These are phyloP conservation scores for Penicillium sp. DNA, from an alignment of 2,329 filamentous ascomycete species.

Conservation along the genomic window DNA sequence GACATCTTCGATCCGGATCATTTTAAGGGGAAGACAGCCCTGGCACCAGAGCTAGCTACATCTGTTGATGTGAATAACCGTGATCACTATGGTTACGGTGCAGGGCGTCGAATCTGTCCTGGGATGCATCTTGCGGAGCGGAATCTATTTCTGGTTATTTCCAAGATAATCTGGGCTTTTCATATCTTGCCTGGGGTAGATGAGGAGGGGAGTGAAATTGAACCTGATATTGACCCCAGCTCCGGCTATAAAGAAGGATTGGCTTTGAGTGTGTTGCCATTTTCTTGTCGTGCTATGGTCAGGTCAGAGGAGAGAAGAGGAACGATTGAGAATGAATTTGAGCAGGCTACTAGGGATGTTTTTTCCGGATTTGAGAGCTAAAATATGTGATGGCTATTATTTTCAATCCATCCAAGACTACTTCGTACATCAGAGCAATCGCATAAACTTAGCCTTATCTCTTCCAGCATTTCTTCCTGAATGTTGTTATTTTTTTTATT, in stretches of 20 bases:
- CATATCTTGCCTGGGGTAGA: constrained; percentile 6
- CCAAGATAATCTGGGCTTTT: constrained; percentile 38
- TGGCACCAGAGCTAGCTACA: background rate
- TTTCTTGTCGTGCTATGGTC: background rate
- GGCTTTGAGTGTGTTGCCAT: background rate
- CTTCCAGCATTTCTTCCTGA: too few species aligned
- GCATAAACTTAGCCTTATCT: too few species aligned
- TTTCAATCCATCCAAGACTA: too few species aligned
- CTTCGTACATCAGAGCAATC: too few species aligned
- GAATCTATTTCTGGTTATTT: constrained; percentile 32
- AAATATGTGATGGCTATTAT: too few species aligned
- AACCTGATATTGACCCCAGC: background rate
- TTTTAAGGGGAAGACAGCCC: constrained; percentile 10
- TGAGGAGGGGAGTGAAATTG: constrained; percentile 28
- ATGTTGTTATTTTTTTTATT: too few species aligned
- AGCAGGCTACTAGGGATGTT: background rate
- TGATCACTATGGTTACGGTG: constrained; percentile 34
- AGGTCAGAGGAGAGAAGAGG: background rate
- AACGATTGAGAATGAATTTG: background rate
- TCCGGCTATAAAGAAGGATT: background rate
- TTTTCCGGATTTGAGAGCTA: background rate
- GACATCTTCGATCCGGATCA: constrained; percentile 35
- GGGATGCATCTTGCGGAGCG: constrained; percentile 40
- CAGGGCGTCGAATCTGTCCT: constrained; percentile 37
- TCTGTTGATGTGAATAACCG: constrained; percentile 32